These are phyloP conservation scores for Veloboletus limbatus DNA, from an alignment of 1,284 basidiomycete genomes.

Conservation along the genomic window DNA sequence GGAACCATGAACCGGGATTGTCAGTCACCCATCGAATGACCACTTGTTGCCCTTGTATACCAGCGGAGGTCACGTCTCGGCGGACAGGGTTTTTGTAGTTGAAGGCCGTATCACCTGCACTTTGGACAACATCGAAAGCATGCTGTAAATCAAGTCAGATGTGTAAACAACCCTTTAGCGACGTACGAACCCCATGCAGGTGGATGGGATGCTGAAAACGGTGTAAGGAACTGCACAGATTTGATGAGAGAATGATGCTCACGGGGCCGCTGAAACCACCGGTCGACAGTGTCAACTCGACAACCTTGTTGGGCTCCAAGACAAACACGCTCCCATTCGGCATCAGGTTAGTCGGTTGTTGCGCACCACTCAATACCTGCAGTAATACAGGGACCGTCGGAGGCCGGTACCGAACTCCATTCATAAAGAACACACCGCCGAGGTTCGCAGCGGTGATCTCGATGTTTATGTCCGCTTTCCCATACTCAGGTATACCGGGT, in stretches of 20 bases:
- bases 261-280: constrained; percentile 19
- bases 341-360: constrained; percentile 26
- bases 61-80: constrained; percentile 34
- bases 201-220: constrained; percentile 37
- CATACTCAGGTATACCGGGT: constrained; percentile 30
- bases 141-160: constrained; percentile 26
- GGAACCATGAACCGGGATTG: constrained; percentile 42
- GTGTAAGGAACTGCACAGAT: constrained; percentile 2
- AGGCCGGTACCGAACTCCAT: constrained; percentile 22
- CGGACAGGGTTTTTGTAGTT: constrained; percentile 42
- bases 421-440: constrained; percentile 21
- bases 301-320: constrained; percentile 33
- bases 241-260: not conserved
- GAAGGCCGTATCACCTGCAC: constrained; percentile 23
- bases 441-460: constrained; percentile 17
- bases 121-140: constrained; percentile 35
- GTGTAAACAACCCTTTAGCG: not conserved
- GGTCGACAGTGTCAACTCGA: constrained; percentile 34
- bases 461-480: constrained; percentile 33
- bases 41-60: constrained; percentile 26
- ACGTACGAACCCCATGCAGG: constrained; percentile 41
- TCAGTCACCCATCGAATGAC: constrained; percentile 38
- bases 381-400: constrained; percentile 35
- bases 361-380: constrained; percentile 37
- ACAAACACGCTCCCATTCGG: constrained; percentile 30